phyloP scores from a whole-genome alignment of 2,329 filamentous ascomycete species.

The Gremmenia infestans region DNA sequence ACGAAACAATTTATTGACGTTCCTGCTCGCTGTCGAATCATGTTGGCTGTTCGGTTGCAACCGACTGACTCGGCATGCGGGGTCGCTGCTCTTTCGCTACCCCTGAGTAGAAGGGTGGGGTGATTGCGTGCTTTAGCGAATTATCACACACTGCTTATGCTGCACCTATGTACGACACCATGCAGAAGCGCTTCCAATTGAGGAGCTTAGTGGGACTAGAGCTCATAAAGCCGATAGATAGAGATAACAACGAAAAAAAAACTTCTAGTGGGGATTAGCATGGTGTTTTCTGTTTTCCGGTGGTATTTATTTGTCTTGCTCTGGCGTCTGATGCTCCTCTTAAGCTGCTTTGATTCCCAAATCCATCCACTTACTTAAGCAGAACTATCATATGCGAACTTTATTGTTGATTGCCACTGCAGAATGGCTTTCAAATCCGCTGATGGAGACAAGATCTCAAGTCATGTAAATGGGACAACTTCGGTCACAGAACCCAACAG shows the following conservation, averaged over 20 bases:
- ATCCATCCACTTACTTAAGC: too few species aligned
- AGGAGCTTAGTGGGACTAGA: background rate
- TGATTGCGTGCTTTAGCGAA: conserved; percentile 17
- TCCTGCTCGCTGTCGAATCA: background rate
- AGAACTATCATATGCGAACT: too few species aligned
- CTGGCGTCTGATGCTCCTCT: too few species aligned
- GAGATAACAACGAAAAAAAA: too few species aligned
- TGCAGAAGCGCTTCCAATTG: background rate
- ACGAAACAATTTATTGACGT: background rate
- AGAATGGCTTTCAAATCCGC: conserved; percentile 1
- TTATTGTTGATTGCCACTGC: too few species aligned
- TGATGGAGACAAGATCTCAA: conserved; percentile 7
- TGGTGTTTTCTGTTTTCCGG: too few species aligned
- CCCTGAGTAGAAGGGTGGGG: background rate
- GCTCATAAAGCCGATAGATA: background rate
- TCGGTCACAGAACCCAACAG: conserved; percentile 4
- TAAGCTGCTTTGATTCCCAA: too few species aligned
- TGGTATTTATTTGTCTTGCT: too few species aligned
- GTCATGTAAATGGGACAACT: background rate
- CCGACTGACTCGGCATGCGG: background rate
- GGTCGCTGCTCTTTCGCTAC: background rate
- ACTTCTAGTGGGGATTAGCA: too few species aligned
- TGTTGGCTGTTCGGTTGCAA: background rate
- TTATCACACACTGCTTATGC: conserved; percentile 7
- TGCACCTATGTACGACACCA: background rate